Evolutionary conservation across 2,329 filamentous ascomycete genomes (phyloP), one percentile per base, ranked within the genome.

Genomic region (Elsinoe ampelina): DNA sequence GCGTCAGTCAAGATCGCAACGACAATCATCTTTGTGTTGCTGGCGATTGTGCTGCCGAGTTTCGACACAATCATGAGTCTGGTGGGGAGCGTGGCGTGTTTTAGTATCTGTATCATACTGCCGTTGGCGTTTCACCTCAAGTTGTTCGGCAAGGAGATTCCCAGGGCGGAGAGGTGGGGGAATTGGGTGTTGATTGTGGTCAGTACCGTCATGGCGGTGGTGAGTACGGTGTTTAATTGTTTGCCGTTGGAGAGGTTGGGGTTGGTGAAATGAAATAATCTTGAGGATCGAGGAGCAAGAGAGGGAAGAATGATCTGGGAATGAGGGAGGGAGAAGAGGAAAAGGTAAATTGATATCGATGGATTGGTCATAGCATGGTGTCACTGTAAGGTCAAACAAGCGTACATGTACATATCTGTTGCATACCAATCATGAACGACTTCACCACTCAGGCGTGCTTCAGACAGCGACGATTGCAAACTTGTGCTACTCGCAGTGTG

Each of bases 31-130:
- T 88, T 96, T 64, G 80, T 96, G 32, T 67, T 81, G 50, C 86
- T 96, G 58, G 83, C 91, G 5, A 81, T 87, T 41, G 62, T 85
- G 1, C 81, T 86, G 66, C 90, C 91, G 0, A 81, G 83, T 0
- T 95, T 95, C 66, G 90, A 95, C 68, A 84, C 85, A 54, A 91
- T 95, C 66, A 95, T 95, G 84, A 87, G 87, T 3, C 84, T 95
- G 60, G 84, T 97, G 73, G 92, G 93, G 11, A 89, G 87, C 38
- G 86, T 90, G 2, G 79, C 95, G 13, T 96, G 92, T 73, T 95
- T 95, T 65, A 89, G 88, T 15, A 95, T 97, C 62, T 97, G 92
- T 72, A 84, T 97, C 62, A 90, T 95, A 70, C 77, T 98, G 52
- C 93, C 92, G 0, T 75, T 95, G 32, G 80, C 84, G 3, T 97